Percentiles rank a stretch among this genome's conserved stretches.
Conservation (phyloP, 495 filamentous ascomycete genomes). For the Podospora conica region DNA sequence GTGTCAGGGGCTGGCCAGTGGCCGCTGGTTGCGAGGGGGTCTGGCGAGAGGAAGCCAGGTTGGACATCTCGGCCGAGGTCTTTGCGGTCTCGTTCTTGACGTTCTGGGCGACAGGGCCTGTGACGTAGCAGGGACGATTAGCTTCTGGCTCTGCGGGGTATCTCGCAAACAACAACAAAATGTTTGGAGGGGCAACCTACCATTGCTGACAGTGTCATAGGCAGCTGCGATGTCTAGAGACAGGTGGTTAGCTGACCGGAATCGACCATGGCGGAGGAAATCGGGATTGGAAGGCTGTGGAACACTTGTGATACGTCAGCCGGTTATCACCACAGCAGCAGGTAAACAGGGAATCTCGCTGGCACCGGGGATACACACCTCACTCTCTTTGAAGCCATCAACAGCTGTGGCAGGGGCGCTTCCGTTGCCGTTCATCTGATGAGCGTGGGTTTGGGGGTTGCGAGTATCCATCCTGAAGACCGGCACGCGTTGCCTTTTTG, state of each 20-base stretch:
- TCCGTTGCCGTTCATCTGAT: constrained; percentile 20
- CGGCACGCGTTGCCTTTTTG: constrained; percentile 11
- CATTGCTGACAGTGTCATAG: constrained; percentile 35
- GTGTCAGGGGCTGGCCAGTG: constrained; percentile 83
- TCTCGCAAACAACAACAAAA: neutral
- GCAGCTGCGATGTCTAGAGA: constrained; percentile 37
- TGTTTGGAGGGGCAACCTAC: constrained; percentile 21
- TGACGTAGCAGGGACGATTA: constrained; percentile 15
- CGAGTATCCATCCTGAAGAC: constrained; percentile 29
- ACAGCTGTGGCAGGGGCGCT: constrained; percentile 19
- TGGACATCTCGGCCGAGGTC: constrained; percentile 66
- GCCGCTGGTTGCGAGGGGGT: constrained; percentile 62
- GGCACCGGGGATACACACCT: constrained; percentile 31
- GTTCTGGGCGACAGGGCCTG: constrained; percentile 72
- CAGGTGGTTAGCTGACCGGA: constrained; percentile 15
- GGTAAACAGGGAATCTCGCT: neutral
- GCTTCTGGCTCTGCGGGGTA: constrained; percentile 9
- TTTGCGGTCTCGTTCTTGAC: constrained; percentile 67
- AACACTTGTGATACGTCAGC: constrained; percentile 32
- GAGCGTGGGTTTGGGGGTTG: constrained; percentile 11
- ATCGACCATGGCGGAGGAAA: constrained; percentile 3
- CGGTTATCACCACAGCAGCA: constrained; percentile 8
- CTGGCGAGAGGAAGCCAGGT: constrained; percentile 63
- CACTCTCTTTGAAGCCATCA: constrained; percentile 40
- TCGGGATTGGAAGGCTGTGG: constrained; percentile 22